Base-by-base conservation (phyloP, 306 rosid genomes). In the Coriaria nepalensis region DNA sequence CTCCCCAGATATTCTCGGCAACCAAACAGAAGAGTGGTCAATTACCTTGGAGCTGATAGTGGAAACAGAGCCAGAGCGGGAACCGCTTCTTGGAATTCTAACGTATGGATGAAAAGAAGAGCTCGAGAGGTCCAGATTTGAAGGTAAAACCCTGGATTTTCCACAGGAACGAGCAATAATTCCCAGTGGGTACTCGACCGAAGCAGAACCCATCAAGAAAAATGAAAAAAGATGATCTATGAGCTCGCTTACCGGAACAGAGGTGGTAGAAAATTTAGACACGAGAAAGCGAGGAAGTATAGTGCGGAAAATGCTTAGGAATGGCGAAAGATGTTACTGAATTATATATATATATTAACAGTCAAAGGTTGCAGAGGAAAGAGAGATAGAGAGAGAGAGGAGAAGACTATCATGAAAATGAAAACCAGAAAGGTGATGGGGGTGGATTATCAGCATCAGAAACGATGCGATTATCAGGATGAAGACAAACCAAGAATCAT, bases 141-240 rank as follows among this genome's bases (percentile, higher is more conserved):
- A 69, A 49, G 65, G 52, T 29, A 42, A 54, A 53, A 50, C 14
- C 43, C 55, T 52, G 40, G 57, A 40, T 38, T 67, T 70, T 48
- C 64, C 64, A 11, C 56, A 65, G 35, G 60, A 70, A 67, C 60
- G 79, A 33, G 54, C 42, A 34, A 67, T 9, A 7, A 60, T 45
- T 52, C 81, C 73, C 41, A 70, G 50, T 49, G 85, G 77, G 70
- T 40, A 61, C 41, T 75, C 67, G 43, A 61, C 63, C 43, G 71
- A 68, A 59, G 68, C 75, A 57, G 70, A 34, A 35, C 61, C 86
- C 93, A 88, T 78, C 15, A 55, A 55, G 10, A 37, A 68, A 49
- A 47, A 45, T 5, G 43, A 41, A 47, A 43, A 41, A 41, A 2
- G 48, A 47, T 44, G 48, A 52, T 11, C 35, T 6, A 10, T 14